phyloP scores from a whole-genome alignment of 768 basidiomycete genomes.

The Sistotremastrum niveocremeum region DNA sequence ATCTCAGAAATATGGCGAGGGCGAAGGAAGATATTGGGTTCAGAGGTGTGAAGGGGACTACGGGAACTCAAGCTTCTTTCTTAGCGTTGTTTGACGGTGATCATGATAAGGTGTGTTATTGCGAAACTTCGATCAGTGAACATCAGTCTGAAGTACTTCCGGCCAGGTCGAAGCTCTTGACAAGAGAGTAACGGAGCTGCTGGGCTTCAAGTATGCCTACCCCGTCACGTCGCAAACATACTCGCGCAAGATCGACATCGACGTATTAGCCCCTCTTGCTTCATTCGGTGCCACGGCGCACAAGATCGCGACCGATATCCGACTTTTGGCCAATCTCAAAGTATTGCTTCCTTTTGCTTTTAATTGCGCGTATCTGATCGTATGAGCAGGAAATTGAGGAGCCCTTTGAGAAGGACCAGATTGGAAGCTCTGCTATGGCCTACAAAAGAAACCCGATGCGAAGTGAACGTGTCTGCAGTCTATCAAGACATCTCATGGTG shows the following conservation, averaged over 20 bases:
- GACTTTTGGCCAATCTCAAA: conserved; percentile 89
- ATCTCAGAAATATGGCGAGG: conserved; percentile 82
- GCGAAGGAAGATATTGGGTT: conserved; percentile 89
- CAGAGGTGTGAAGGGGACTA: conserved; percentile 98
- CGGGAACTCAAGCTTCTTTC: conserved; percentile 96
- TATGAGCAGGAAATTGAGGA: conserved; percentile 79
- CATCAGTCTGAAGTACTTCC: neutral
- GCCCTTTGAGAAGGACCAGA: conserved; percentile 97
- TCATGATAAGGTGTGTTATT: conserved; percentile 60
- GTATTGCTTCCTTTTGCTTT: conserved; percentile 17
- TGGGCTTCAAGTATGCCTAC: conserved; percentile 88
- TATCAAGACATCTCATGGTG: conserved; percentile 91
- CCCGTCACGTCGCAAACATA: conserved; percentile 99
- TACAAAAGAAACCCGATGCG: conserved; percentile 99
- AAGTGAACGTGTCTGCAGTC: conserved; percentile 90
- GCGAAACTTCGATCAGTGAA: neutral
- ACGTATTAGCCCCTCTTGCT: conserved; percentile 81
- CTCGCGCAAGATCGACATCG: conserved; percentile 92
- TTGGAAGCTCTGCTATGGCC: conserved; percentile 95
- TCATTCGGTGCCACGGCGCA: conserved; percentile 88
- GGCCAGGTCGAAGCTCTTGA: conserved; percentile 78
- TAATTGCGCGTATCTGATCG: neutral
- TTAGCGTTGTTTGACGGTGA: conserved; percentile 88
- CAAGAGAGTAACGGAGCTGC: conserved; percentile 75
- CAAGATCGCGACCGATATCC: conserved; percentile 93